phyloP scores from a whole-genome alignment of 345 rosid genomes.

The Syzygium oleosum region DNA sequence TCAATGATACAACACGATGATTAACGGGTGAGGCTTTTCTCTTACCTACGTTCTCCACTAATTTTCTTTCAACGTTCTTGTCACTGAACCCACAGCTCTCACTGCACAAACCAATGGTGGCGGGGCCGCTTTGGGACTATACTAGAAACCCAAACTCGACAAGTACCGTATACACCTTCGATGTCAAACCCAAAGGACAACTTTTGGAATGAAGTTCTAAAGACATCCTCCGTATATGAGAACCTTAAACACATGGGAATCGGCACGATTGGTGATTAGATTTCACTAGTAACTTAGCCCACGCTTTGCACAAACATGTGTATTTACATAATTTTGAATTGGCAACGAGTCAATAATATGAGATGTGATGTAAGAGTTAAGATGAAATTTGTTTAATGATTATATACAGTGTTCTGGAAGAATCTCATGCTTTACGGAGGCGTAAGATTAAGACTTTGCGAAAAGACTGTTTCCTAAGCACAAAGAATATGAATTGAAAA shows the following conservation, averaged over 20 bases:
- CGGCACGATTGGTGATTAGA: background rate
- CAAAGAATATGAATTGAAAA: background rate
- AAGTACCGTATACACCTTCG: rapidly evolving
- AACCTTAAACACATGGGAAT: background rate
- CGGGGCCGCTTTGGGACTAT: rapidly evolving
- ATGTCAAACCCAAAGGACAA: background rate
- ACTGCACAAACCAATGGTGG: background rate
- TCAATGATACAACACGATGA: background rate
- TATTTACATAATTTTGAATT: background rate
- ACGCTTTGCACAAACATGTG: background rate
- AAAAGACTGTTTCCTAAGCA: background rate
- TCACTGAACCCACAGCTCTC: background rate
- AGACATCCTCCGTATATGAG: background rate
- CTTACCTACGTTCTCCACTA: background rate
- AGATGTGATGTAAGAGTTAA: background rate
- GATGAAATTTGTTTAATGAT: background rate
- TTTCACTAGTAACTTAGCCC: background rate
- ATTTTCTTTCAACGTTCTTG: background rate
- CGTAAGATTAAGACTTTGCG: no score
- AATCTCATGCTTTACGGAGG: background rate
- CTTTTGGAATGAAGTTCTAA: background rate
- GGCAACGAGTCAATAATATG: background rate
- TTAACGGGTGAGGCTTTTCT: background rate
- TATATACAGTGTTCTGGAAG: background rate
- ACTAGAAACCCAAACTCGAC: background rate